These are phyloP conservation scores for Cytospora piceicola DNA, from an alignment of 2,329 filamentous ascomycete genomes.

Conservation along the genomic window DNA sequence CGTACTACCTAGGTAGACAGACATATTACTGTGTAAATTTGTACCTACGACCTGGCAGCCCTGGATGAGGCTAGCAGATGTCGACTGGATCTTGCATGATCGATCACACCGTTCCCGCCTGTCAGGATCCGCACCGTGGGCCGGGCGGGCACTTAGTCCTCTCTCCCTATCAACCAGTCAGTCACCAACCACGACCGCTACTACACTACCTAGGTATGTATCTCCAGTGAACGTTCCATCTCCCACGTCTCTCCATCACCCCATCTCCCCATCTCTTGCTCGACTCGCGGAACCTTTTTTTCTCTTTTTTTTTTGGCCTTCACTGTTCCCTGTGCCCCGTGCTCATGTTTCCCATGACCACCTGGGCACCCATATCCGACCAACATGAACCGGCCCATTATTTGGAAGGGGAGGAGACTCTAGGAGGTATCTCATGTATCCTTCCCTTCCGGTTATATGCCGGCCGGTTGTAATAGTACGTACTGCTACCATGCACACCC, in stretches of 20 bases:
- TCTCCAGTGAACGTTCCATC: conserved; percentile 30
- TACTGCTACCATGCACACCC: background rate
- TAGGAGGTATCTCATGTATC: background rate
- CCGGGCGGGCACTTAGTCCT: too few species aligned
- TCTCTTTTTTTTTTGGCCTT: background rate
- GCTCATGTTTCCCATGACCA: background rate
- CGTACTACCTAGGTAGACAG: too few species aligned
- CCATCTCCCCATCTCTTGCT: background rate
- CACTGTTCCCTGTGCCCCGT: background rate
- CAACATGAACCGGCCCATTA: too few species aligned
- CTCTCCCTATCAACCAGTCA: background rate
- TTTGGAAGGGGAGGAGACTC: background rate
- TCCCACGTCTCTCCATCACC: background rate
- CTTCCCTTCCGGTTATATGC: conserved; percentile 16
- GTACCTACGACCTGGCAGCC: too few species aligned
- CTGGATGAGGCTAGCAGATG: too few species aligned
- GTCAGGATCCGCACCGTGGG: conserved; percentile 27
- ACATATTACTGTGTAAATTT: too few species aligned
- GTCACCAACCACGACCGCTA: background rate
- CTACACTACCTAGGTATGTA: background rate
- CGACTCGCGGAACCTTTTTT: background rate
- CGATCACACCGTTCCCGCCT: conserved; percentile 24
- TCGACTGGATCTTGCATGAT: conserved; percentile 16
- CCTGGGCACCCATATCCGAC: background rate
- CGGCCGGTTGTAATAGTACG: conserved; percentile 9